phyloP scores from a whole-genome alignment of 148 eudicot genomes.

The Vaccinium myrtillus region DNA sequence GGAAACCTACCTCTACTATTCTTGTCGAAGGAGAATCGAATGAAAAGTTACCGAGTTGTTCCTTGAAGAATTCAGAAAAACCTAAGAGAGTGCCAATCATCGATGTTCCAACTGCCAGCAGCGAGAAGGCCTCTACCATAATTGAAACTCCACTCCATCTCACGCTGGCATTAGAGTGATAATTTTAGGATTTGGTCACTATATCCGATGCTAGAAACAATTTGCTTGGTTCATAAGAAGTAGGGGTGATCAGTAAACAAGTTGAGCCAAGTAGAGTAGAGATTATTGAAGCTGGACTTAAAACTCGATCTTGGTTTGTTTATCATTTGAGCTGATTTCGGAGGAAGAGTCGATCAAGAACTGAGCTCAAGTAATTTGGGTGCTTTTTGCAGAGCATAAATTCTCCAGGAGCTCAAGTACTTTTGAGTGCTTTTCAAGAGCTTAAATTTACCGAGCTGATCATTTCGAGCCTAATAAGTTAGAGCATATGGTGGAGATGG shows the following conservation, averaged over 20 bases:
- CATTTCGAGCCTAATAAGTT: too few species aligned
- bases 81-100: slow-evolving; percentile 55
- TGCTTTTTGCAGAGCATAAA: neutral
- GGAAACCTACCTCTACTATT: too few species aligned
- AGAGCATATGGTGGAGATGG: too few species aligned
- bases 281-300: neutral
- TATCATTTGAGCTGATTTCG: neutral
- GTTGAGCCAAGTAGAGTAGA: neutral
- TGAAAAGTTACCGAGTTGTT: slow-evolving; percentile 39
- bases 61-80: slow-evolving; percentile 60
- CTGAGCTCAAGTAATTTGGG: neutral
- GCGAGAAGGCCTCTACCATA: slow-evolving; percentile 60
- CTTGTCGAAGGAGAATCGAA: slow-evolving; percentile 16
- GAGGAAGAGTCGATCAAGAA: neutral
- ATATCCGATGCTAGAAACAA: neutral
- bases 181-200: neutral
- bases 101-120: slow-evolving; percentile 63
- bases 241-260: too few species aligned
- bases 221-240: neutral
- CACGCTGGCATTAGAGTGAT: slow-evolving; percentile 26
- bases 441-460: too few species aligned
- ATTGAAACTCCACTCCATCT: slow-evolving; percentile 41
- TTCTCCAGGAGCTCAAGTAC: neutral
- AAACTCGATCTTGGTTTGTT: neutral
- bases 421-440: too few species aligned